Percentiles rank a stretch among this genome's conserved stretches.
phyloP scores from a whole-genome alignment of 164 flowering plant genomes.

The Tetrastigma voinierianum region DNA sequence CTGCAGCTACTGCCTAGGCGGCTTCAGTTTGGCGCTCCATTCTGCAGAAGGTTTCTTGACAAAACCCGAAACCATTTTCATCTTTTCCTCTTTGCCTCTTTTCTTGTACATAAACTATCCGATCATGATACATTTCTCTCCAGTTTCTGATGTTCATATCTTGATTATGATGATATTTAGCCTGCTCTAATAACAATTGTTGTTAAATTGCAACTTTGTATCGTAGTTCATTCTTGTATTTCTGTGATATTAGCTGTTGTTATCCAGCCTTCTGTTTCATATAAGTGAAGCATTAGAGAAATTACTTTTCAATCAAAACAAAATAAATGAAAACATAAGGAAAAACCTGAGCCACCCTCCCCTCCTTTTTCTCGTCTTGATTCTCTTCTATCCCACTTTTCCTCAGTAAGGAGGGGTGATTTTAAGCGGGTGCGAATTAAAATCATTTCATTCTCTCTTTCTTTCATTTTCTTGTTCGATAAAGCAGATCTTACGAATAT shows the following conservation, averaged over 20 bases:
- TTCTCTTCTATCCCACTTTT: too few relatives aligned
- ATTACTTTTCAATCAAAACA: too few relatives aligned
- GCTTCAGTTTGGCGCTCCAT: conserved; percentile 2
- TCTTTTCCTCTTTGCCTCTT: too few relatives aligned
- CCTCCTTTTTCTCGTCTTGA: too few relatives aligned
- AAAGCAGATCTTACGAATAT: too few relatives aligned
- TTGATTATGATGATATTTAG: conserved; percentile 14
- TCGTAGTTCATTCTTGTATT: conserved; percentile 10
- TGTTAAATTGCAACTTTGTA: conserved; percentile 24
- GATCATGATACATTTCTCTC: conserved; percentile 5
- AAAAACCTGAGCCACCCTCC: too few relatives aligned
- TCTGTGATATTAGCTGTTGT: neutral
- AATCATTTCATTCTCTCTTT: too few relatives aligned
- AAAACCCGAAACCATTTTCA: neutral
- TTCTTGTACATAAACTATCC: conserved; percentile 27
- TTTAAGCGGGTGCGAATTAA: too few relatives aligned
- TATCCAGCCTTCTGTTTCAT: neutral
- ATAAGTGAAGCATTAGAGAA: neutral
- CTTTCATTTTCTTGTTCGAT: too few relatives aligned
- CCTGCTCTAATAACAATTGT: conserved; percentile 12
- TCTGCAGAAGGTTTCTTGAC: neutral
- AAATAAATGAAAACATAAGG: too few relatives aligned
- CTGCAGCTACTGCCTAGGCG: conserved; percentile 77
- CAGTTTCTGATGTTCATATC: conserved; percentile 14
- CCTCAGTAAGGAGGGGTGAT: too few relatives aligned